Base-by-base conservation (phyloP, 495 filamentous ascomycete genomes). In the Penicillium cataractarum region DNA sequence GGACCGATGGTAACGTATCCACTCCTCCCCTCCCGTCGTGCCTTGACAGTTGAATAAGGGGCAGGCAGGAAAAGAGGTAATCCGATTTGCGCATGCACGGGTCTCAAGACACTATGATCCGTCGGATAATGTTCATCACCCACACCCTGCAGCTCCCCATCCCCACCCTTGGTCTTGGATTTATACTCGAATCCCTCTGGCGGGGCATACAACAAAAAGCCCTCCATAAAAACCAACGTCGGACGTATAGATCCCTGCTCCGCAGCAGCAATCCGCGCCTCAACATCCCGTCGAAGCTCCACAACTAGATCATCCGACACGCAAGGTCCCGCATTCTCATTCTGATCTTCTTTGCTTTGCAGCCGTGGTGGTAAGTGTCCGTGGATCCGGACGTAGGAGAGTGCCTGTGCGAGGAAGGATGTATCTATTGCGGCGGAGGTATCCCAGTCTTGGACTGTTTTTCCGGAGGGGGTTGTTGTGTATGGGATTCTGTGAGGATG, bases 371-470 rank as follows among this genome's bases (percentile, higher is more conserved):
- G 90, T 21, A 89, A 83, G 26, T 70, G 79, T n/a, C 92, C 92
- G 33, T 88, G 74, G 26, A 77, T 52, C 22, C 83, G 84, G 55
- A 95, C 87, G 70, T 92, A 83, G 6, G 67, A 29, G 6, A 97
- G 80, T 12, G 88, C 80, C 7, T 76, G 71, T 1, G 82, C 71
- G 48, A 98, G 85, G 40, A 83, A 82, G 9, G 78, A 75, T 31
- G 94, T 78, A 61, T 92, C 85, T 44, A 98, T 80, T 32, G 92
- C 80, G 54, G 84, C 86, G 12, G 86, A 74, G 65, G 92, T 96
- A 76, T 98, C 94, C 91, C 93, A 97, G 79, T 98, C 92, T 63
- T 86, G 79, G 27, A 95, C 74, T 32, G 83, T 87, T 40, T 66
- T 64, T 29, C 78, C 75, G 24, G 72, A 76, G 64, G 67, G 60